Conservation (phyloP, 176 grass and related monocot genomes). For the Aegilops umbellulata region DNA sequence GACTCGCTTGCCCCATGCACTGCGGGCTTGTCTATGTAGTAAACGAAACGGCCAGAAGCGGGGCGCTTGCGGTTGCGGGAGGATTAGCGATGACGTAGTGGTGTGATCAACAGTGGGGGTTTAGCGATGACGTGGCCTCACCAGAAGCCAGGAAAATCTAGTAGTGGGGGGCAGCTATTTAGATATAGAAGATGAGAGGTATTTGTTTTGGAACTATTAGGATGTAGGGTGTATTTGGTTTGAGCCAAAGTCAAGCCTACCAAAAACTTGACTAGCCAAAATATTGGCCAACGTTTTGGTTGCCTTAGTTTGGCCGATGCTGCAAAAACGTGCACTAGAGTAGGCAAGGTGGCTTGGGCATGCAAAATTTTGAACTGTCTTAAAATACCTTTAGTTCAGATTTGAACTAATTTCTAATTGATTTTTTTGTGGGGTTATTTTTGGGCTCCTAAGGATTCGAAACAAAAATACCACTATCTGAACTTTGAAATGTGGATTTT, state of each 20-base stretch:
- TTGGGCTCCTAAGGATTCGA: neutral
- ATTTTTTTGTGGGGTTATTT: neutral
- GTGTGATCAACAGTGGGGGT: too few species aligned
- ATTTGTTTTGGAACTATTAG: neutral
- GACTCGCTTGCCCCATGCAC: too few species aligned
- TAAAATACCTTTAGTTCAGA: neutral
- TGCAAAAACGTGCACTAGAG: neutral
- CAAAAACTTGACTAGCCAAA: neutral
- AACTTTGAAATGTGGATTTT: neutral
- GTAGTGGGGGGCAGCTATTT: too few species aligned
- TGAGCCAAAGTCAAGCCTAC: neutral
- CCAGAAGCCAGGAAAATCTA: too few species aligned
- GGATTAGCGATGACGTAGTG: too few species aligned
- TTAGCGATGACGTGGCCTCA: too few species aligned
- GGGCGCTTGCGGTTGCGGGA: too few species aligned
- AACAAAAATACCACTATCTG: neutral
- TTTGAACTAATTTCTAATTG: neutral
- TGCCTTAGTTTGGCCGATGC: neutral
- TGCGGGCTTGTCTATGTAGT: too few species aligned
- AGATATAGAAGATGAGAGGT: too few species aligned
- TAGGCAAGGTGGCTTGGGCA: neutral
- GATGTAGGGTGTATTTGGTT: neutral
- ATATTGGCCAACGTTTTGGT: neutral
- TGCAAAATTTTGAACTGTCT: neutral
- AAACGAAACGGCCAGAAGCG: too few species aligned